Evolutionary conservation across 2,329 filamentous ascomycete species (phyloP).

Genomic region (Ophiocordyceps camponoti-leonardi): DNA sequence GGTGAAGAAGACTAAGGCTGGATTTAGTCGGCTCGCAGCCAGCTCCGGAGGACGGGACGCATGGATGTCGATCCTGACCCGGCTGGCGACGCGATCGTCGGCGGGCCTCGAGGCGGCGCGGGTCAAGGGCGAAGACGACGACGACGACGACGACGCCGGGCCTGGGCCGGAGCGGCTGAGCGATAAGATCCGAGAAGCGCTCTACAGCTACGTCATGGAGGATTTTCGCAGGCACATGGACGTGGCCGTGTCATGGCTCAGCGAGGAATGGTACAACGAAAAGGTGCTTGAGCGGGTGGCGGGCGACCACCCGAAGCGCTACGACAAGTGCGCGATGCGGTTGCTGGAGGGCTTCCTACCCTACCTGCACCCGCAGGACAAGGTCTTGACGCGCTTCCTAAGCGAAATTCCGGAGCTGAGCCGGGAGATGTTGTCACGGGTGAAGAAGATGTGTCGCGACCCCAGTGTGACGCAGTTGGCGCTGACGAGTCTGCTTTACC

Average conservation of each 20-base stretch:
- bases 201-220: constrained; percentile 77
- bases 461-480: constrained; percentile 46
- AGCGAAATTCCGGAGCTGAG: constrained; percentile 79
- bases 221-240: constrained; percentile 86
- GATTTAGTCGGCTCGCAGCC: constrained; percentile 71
- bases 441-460: constrained; percentile 51
- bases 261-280: constrained; percentile 97
- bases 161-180: constrained; percentile 29
- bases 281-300: constrained; percentile 27
- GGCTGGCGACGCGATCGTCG: constrained; percentile 65
- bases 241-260: constrained; percentile 82
- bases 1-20: constrained; percentile 45
- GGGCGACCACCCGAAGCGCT: constrained; percentile 41
- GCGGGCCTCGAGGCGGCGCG: constrained; percentile 46
- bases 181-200: constrained; percentile 57
- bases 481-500: constrained; percentile 46
- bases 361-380: constrained; percentile 83
- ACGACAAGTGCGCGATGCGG: constrained; percentile 61
- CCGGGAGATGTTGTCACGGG: constrained; percentile 50
- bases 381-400: constrained; percentile 75
- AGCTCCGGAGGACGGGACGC: constrained; percentile 73
- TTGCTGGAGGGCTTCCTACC: constrained; percentile 80
- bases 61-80: constrained; percentile 76
- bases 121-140: constrained; percentile 44
- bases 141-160: constrained; percentile 39